Evolutionary conservation across 2,329 filamentous ascomycete genomes (phyloP), one percentile per base, ranked within the genome.

Genomic region (Neurospora sp.): DNA sequence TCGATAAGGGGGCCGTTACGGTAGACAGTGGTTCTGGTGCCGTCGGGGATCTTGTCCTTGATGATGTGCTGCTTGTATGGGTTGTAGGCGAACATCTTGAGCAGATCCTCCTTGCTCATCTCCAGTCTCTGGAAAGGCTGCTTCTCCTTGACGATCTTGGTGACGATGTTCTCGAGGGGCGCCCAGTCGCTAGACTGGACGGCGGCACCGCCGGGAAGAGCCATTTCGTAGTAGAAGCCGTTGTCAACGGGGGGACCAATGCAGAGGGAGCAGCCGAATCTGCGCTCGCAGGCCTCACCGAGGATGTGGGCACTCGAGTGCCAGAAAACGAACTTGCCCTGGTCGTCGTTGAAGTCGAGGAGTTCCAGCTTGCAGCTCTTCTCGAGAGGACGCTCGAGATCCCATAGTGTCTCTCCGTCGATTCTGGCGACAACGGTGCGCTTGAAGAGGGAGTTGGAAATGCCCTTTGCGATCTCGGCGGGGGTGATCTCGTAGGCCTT

Each of bases 21-120:
- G 81, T 98, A 99, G 52, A 98, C 95, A 10, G 96, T 98, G 79
- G 93, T 97, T 78, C 87, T 93, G 70, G 93, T 94, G 75, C 93
- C 93, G 75, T 97, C 93, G 46, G 90, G 85, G 72, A 98, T 92
- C 81, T 96, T 93, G 84, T 93, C 91, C 76, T 93, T 91, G 83
- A 99, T 98, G 81, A 98, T 97, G 80, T 97, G 92, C 79, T 97
- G 90, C 87, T 99, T 98, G 85, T 97, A 98, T 80, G 96, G 96
- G 86, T 96, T 97, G 86, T 97, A 96, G 76, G 90, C 89, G 84
- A 98, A 98, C 92, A 98, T 97, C 79, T 97, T 93, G 68, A 96
- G 87, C 68, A 98, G 86, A 75, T 98, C 90, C 69, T 95, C 91
- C 82, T 98, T 98, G 74, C 91, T 91, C 78, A 97, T 87, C 73